Conservation (phyloP, 176 grass and related monocot genomes). For the Cenchrus purpureus region DNA sequence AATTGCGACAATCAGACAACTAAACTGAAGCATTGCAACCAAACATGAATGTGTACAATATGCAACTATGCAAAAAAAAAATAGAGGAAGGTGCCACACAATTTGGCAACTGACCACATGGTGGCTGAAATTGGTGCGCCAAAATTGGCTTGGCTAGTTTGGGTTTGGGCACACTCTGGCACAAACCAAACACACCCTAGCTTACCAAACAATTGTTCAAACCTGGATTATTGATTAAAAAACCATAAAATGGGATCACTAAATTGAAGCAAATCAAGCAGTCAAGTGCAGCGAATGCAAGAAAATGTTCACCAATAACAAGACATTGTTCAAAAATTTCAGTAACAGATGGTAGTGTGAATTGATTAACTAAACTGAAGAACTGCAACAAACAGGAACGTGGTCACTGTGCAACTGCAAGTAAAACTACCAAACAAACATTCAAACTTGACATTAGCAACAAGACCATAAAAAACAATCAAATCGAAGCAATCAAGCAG, state of each 20-base stretch:
- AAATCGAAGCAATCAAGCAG: neutral
- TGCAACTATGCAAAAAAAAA: neutral
- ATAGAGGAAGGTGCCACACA: neutral
- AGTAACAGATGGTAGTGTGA: neutral
- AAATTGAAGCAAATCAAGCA: neutral
- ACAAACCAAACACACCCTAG: neutral
- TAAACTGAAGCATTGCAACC: conserved; percentile 31
- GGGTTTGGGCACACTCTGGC: neutral
- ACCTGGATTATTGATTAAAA: no score
- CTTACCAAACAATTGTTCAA: no score
- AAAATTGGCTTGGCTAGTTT: neutral
- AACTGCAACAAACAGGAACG: neutral
- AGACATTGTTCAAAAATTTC: no score
- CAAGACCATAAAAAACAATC: neutral
- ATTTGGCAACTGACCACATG: neutral
- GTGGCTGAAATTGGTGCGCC: neutral
- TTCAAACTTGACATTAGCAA: neutral
- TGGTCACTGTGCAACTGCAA: neutral
- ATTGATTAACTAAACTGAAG: neutral
- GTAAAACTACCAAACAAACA: conserved; percentile 6
- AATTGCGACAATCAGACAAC: neutral
- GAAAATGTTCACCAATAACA: neutral
- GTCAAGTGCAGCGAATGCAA: neutral
- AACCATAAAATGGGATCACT: no score
- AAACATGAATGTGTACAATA: neutral